Evolutionary conservation across 1,284 basidiomycete genomes (phyloP), one percentile per base, ranked within the genome.

Genomic region (Athelia psychrophila): DNA sequence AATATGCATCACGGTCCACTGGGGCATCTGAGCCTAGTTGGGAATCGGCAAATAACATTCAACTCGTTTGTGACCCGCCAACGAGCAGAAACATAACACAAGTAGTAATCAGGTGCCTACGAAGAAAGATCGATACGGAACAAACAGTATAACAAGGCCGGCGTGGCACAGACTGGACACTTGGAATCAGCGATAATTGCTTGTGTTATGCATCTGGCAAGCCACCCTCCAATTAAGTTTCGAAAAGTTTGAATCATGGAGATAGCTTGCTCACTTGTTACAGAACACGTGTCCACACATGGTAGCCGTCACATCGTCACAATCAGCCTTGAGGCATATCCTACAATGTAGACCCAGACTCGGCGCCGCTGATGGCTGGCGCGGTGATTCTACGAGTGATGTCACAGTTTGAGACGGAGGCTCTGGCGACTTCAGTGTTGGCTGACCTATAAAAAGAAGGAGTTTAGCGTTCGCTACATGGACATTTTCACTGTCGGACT

Each of bases 241-340:
- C 25, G 33, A 15, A n/a, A 27, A 40, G 30, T 42, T n/a, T 6
- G n/a, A 42, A 42, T 42, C 38, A 3, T 0, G 40, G 23, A 23
- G 15, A 23, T 10, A 19, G n/a, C n/a, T 5, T 48, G 59, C 67
- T 53, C 51, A 70, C 65, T 57, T 58, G 49, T 67, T 69, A 49
- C 65, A 67, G 54, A 67, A 67, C 36, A 67, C 44, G 30, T 67
- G 65, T 0, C 65, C 65, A 44, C 65, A 67, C 47, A 65, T 70
- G 13, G 68, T 71, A 48, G 66, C 68, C 48, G 68, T 67, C 50
- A 67, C 64, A 48, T 61, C 65, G n/a, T 69, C 66, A 32, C 65
- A 70, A 47, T 64, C 54, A 42, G 63, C 57, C 40, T 33, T 59
- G 42, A 65, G 60, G 51, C 65, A 67, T n/a, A 56, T 53, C 47